Base-by-base conservation (phyloP, 768 basidiomycete genomes). In the Tephrocybe sp. region DNA sequence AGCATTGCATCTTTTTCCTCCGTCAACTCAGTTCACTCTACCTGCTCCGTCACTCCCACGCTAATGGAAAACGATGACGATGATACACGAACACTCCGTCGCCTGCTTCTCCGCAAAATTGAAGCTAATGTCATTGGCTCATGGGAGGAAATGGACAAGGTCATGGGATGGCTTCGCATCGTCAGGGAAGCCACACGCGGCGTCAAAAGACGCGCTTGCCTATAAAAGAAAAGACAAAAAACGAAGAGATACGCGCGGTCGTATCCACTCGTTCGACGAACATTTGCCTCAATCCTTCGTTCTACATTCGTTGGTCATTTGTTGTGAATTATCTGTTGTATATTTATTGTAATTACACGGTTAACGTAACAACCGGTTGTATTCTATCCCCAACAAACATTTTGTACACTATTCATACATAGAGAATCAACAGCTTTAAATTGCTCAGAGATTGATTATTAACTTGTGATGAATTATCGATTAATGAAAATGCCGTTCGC, bases 21-120 rank as follows among this genome's bases (percentile, higher is more conserved):
- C 20, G 58, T 73, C 34, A 72, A 71, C 44, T 76, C 75, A 2
- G 64, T 66, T 8, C 62, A 68, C 8, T 77, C 76, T 7, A 69
- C 71, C n/a, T 61, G 69, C 42, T 81, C 84, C 3, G 61, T 81
- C 26, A 69, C 78, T 5, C 72, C 71, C 4, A 79, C 80, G 0
- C 56, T 79, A 3, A 75, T 75, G 1, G 78, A 78, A 41, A 69
- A 75, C 33, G 83, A 82, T 54, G 85, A 85, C 49, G 80, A 87
- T 42, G 88, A 89, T 53, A 76, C 73, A 10, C 76, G 78, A 32
- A 72, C 75, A 22, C 70, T 87, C 32, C 83, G 85, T 12, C 74
- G 84, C 14, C 64, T 90, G n/a, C 59, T 89, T 17, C 65, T 82
- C 35, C 77, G 83, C 40, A 88, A 87, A 67, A 77, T 89, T 48